Evolutionary conservation across 2,329 filamentous ascomycete genomes (phyloP), one percentile per base, ranked within the genome.

Genomic region (Alternaria sp.): DNA sequence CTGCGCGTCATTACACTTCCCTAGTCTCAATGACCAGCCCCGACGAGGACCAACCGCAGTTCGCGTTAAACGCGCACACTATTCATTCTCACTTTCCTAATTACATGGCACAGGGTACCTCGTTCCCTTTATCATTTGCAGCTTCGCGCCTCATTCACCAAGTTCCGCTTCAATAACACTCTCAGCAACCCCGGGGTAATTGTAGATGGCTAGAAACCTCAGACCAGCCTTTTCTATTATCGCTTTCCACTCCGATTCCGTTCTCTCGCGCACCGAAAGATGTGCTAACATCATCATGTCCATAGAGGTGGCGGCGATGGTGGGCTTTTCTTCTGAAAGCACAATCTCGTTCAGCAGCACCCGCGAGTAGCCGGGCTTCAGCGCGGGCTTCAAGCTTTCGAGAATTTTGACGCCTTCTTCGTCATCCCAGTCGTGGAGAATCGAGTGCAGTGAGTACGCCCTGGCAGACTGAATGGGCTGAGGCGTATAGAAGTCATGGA

Each of bases 401-500:
- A 75, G 50, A 19, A 75, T 74, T 17, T 43, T 61, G 30, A 68
- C 28, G 11, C 63, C 59, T 1, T 63, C 55, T 8, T 64, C 61
- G 46, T 75, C 72, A 13, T 57, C 49, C 71, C 69, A 74, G 30
- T 76, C 67, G 57, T 74, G 74, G 6, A 74, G 45, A 11, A 76
- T 66, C 0, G 59, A 65, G 12, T 66, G 66, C 3, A 76, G 55
- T 13, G 65, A 69, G 50, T 75, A 76, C 0, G 71, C 68, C 15
- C 70, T 59, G 6, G 74, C 72, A 15, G 81, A 81, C 61, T 83
- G 82, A 7, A 86, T 66, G 0, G 81, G 83, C 65, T 86, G 83
- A 50, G 81, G 78, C 0, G 75, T 82, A 59, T 81, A 81, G 59
- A 86, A 86, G 64, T 86, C 81, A 61, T 86, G 78, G 3, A 69